Conservation (phyloP, 192 early-diverging fungal species). For the Gamsiella multidivaricata region DNA sequence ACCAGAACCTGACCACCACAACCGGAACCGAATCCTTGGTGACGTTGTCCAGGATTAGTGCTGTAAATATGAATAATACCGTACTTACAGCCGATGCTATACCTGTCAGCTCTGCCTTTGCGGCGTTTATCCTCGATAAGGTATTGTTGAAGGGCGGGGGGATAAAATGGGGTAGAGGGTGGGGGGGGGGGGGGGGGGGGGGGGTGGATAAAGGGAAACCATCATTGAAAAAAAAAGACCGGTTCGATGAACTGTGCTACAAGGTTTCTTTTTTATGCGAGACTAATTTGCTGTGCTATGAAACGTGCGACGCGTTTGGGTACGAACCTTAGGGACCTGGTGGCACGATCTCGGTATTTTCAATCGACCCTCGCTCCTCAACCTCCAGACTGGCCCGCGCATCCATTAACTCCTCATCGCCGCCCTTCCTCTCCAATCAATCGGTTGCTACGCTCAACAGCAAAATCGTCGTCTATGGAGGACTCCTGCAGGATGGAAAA, state of each 20-base stretch:
- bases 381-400: conserved; percentile 1
- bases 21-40: conserved; percentile 26
- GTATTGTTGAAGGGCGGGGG: too few relatives aligned
- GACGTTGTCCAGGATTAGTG: not conserved
- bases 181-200: not conserved
- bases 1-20: conserved; percentile 27
- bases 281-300: too few relatives aligned
- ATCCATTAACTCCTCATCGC: not conserved
- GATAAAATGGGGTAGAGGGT: not conserved
- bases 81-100: conserved; percentile 18
- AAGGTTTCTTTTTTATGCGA: too few relatives aligned
- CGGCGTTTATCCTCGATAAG: conserved; percentile 43
- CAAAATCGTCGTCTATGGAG: conserved; percentile 44
- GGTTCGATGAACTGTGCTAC: too few relatives aligned
- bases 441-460: conserved; percentile 39
- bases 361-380: conserved; percentile 35
- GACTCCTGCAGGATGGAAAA: not conserved
- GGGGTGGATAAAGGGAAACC: not conserved
- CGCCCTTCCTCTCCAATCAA: conserved; percentile 19
- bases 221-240: too few relatives aligned
- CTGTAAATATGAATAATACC: conserved; percentile 24
- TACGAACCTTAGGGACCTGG: conserved; percentile 19
- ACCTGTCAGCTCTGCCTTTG: conserved; percentile 28
- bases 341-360: conserved; percentile 17
- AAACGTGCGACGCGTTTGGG: too few relatives aligned